Evolutionary conservation across 2,329 filamentous ascomycete species (phyloP).

Genomic region (Phoma sp.): DNA sequence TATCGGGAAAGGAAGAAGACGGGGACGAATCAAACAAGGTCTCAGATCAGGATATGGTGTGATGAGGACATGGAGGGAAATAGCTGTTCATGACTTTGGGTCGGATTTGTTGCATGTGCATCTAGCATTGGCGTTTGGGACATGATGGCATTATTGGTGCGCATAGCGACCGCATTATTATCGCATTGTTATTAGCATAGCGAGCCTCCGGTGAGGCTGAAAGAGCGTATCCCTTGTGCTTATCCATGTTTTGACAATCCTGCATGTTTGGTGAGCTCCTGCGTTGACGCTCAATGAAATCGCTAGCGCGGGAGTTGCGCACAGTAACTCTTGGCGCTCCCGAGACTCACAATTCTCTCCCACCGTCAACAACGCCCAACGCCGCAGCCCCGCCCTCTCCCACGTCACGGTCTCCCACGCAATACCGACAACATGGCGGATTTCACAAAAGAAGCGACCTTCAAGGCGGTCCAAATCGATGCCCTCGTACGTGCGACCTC

Average conservation of each 20-base stretch:
- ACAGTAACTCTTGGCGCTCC: slow-evolving; percentile 19
- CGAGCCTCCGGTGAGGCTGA: background rate
- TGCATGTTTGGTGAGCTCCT: background rate
- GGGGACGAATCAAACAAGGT: slow-evolving; percentile 12
- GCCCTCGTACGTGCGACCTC: slow-evolving; percentile 74
- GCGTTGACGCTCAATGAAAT: slow-evolving; percentile 1
- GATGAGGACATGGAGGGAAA: background rate
- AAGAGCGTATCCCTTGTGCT: background rate
- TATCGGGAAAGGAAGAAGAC: slow-evolving; percentile 2
- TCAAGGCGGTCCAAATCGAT: slow-evolving; percentile 92
- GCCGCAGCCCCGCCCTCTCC: slow-evolving; percentile 24
- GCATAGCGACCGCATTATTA: slow-evolving; percentile 13
- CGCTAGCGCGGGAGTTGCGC: slow-evolving; percentile 21
- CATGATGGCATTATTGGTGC: slow-evolving; percentile 20
- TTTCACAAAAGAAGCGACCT: slow-evolving; percentile 57
- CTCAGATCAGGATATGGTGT: slow-evolving; percentile 27
- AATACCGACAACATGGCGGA: slow-evolving; percentile 46
- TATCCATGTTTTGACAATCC: too few species aligned
- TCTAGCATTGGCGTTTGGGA: slow-evolving; percentile 27
- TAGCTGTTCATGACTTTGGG: background rate
- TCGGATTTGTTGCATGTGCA: slow-evolving; percentile 18
- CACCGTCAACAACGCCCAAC: slow-evolving; percentile 30
- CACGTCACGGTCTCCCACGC: slow-evolving; percentile 16
- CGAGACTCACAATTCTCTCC: slow-evolving; percentile 19
- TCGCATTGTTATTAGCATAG: slow-evolving; percentile 13